A percentile compares a stretch with the other conserved stretches of the same genome.
Evolutionary conservation across 345 rosid species (phyloP).

Genomic region (Arabidopsis suecica): DNA sequence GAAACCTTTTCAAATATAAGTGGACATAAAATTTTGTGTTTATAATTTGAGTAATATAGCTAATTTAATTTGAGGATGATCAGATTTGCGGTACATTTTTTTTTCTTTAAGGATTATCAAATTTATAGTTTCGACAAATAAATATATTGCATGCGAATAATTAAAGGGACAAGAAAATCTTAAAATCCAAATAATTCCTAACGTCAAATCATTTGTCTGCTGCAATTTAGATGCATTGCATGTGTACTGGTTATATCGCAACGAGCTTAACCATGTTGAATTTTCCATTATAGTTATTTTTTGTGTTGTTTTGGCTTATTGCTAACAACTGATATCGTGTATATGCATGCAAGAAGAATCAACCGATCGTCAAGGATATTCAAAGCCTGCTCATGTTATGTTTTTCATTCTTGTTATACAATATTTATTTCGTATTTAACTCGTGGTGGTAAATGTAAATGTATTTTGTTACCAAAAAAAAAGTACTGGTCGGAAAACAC

Average conservation of each 20-base stretch:
- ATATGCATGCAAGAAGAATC: conserved; percentile 26
- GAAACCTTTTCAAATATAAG: background rate
- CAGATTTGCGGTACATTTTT: too few relatives aligned
- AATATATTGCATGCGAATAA: conserved; percentile 22
- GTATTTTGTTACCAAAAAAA: too few relatives aligned
- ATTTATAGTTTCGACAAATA: background rate
- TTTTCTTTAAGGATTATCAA: too few relatives aligned
- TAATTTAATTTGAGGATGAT: background rate
- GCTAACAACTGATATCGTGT: conserved; percentile 10
- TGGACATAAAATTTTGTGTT: background rate
- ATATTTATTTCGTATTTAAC: too few relatives aligned
- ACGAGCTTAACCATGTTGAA: background rate
- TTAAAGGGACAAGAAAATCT: conserved; percentile 39
- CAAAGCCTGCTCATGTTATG: too few relatives aligned
- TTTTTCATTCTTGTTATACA: too few relatives aligned
- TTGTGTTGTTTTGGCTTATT: conserved; percentile 9
- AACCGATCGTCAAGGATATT: background rate
- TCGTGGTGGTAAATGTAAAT: too few relatives aligned
- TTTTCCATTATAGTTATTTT: background rate
- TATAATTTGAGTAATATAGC: background rate
- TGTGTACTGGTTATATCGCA: conserved; percentile 28
- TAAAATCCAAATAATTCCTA: conserved; percentile 17
- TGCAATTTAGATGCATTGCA: conserved; percentile 39
- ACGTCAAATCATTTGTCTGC: conserved; percentile 24
- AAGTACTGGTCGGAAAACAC: too few relatives aligned